Evolutionary conservation across 75 land plant species (phyloP).

Genomic region (Pseudotsuga menziesii): DNA sequence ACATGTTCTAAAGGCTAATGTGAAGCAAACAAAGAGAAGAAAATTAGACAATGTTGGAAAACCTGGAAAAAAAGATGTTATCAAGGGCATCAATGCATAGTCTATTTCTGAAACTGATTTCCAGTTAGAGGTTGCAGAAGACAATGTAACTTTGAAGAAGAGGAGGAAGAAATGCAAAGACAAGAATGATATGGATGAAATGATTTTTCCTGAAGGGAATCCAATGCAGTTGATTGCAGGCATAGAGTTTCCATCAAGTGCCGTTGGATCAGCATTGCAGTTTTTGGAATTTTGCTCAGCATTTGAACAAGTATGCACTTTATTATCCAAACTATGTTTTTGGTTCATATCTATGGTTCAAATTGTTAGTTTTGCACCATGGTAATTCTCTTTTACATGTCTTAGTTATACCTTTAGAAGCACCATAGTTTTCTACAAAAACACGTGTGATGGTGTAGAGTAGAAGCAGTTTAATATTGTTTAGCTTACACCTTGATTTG

Average conservation of each 20-base stretch:
- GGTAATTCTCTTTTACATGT: too few species aligned
- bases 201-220: conserved; percentile 42
- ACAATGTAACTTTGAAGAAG: background rate
- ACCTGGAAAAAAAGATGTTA: background rate
- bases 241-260: conserved; percentile 46
- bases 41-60: background rate
- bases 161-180: background rate
- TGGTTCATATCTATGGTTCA: background rate
- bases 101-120: background rate
- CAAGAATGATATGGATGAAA: background rate
- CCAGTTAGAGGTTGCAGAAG: background rate
- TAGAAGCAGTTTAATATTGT: too few species aligned
- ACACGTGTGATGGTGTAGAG: too few species aligned
- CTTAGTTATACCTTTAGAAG: too few species aligned
- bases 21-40: conserved; percentile 1
- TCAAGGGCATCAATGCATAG: background rate
- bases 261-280: conserved; percentile 80
- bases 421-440: too few species aligned
- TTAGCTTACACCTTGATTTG: background rate
- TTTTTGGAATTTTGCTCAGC: conserved; percentile 84
- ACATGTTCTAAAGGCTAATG: background rate
- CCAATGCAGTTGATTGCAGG: conserved; percentile 44
- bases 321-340: background rate
- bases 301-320: conserved; percentile 50
- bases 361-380: too few species aligned